Base-by-base conservation (phyloP, 495 filamentous ascomycete genomes). In the Symbiotaphrina buchneri region DNA sequence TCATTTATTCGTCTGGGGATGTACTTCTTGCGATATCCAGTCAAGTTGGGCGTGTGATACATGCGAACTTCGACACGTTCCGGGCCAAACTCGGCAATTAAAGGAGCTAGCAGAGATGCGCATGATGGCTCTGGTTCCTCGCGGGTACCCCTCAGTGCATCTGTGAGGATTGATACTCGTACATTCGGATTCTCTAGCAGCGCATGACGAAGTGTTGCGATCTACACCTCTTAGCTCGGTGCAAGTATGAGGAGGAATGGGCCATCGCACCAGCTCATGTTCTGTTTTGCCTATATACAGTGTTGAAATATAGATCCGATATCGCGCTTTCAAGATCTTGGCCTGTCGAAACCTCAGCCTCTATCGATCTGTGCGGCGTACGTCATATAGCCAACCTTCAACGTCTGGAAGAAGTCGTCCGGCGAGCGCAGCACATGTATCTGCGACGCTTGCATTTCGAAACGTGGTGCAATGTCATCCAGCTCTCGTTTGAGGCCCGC, bases 41-140 rank as follows among this genome's bases (percentile, higher is more conserved):
- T 93, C 18, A 99, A 53, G 40, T 95, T 99, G 2, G 87, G 90
- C 1, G 90, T 95, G 52, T 99, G 87, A 49, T 83, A 95, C 81
- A 95, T 83, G 30, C 83, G 74, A 38, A 99, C 68, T 39, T 95
- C 81, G 26, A 95, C 79, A n/a, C 84, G 63, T 1, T 79, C 70
- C 15, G 72, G 44, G 1, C 85, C 87, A 52, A 91, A 84, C 41
- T 92, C 76, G 11, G 58, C 51, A 7, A 92, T 56, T 18, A 99
- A 55, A 3, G 84, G 71, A 2, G 72, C 74, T 10, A 99, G 61
- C 4, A 99, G 61, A 11, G 83, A 94, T 11, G 90, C 90, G 53
- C 73, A 84, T 39, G 84, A 93, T 21, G 83, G 60, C 6, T 85
- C 52, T 6, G 87, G 87, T 0, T 77, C 67, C 52, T 95, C 90